Percentiles rank a stretch among this genome's conserved stretches.
Evolutionary conservation across 306 rosid genomes (phyloP).

Genomic region (Macrotyloma uniflorum): DNA sequence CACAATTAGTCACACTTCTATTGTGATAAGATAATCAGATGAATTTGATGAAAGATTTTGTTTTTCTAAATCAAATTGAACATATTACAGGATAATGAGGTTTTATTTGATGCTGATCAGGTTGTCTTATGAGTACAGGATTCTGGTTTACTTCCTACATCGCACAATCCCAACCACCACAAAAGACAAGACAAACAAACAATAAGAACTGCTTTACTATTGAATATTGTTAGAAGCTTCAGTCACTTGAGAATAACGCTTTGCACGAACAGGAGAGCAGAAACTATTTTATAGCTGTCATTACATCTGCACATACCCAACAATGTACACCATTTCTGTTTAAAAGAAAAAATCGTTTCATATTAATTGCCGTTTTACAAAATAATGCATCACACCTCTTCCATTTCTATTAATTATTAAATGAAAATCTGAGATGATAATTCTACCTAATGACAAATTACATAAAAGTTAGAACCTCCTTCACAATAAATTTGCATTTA

Average conservation of each 20-base stretch:
- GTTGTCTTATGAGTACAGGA: neutral
- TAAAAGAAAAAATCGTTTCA: too few relatives aligned
- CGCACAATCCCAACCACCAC: too few relatives aligned
- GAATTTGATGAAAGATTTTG: constrained; percentile 22
- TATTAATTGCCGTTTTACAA: too few relatives aligned
- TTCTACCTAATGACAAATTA: too few relatives aligned
- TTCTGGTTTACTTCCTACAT: neutral
- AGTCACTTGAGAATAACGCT: neutral
- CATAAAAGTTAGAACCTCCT: too few relatives aligned
- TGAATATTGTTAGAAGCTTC: neutral
- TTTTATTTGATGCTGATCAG: neutral
- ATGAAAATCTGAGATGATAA: too few relatives aligned
- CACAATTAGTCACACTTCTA: neutral
- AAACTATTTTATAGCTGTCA: neutral
- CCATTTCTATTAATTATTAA: too few relatives aligned
- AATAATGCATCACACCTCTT: too few relatives aligned
- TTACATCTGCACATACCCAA: neutral
- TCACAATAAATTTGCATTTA: too few relatives aligned
- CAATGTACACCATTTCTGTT: neutral
- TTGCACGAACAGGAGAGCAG: neutral
- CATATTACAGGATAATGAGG: neutral
- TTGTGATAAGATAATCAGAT: constrained; percentile 35
- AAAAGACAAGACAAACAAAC: neutral
- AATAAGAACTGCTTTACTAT: neutral
- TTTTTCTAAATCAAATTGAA: constrained; percentile 20